Percentiles rank a stretch among this genome's conserved stretches.
Evolutionary conservation across 495 filamentous ascomycete genomes (phyloP).

Genomic region (Cercophora sp.): DNA sequence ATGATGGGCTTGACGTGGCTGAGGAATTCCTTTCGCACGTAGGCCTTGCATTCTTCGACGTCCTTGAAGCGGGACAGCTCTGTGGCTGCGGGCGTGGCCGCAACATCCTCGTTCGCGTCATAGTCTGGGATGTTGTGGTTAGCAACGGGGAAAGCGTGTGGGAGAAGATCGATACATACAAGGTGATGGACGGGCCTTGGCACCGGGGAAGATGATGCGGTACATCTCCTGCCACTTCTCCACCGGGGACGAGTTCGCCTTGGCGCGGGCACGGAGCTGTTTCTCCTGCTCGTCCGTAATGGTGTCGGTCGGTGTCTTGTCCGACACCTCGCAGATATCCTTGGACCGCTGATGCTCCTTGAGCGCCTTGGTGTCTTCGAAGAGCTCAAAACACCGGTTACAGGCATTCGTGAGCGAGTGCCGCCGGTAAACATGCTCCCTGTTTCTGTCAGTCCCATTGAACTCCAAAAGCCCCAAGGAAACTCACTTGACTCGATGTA

Average conservation of each 20-base stretch:
- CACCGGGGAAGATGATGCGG: slow-evolving; percentile 22
- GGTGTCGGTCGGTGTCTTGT: slow-evolving; percentile 11
- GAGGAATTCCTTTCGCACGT: slow-evolving; percentile 19
- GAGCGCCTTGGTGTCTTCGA: slow-evolving; percentile 34
- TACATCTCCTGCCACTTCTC: slow-evolving; percentile 33
- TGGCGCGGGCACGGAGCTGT: slow-evolving; percentile 19
- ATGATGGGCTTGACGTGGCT: slow-evolving; percentile 15
- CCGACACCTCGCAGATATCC: slow-evolving; percentile 27
- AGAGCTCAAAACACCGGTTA: slow-evolving; percentile 36
- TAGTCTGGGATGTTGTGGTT: slow-evolving; percentile 13
- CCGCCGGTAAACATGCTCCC: slow-evolving; percentile 43
- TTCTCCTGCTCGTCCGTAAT: slow-evolving; percentile 31
- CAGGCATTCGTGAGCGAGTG: slow-evolving; percentile 38
- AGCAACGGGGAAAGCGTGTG: not conserved
- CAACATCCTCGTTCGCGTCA: not conserved
- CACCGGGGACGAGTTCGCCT: slow-evolving; percentile 18
- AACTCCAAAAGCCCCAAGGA: not conserved
- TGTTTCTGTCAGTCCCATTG: slow-evolving; percentile 9
- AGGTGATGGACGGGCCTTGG: slow-evolving; percentile 21
- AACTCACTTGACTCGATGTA: slow-evolving; percentile 44
- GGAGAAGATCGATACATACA: slow-evolving; percentile 24
- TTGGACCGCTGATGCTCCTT: slow-evolving; percentile 36
- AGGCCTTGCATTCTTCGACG: slow-evolving; percentile 19
- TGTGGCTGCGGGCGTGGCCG: not conserved
- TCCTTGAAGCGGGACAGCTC: slow-evolving; percentile 8